Percentiles rank a stretch among this genome's conserved stretches.
phyloP scores from a whole-genome alignment of 1,139 yeast species.

The Debaryomycetaceae sp. region DNA sequence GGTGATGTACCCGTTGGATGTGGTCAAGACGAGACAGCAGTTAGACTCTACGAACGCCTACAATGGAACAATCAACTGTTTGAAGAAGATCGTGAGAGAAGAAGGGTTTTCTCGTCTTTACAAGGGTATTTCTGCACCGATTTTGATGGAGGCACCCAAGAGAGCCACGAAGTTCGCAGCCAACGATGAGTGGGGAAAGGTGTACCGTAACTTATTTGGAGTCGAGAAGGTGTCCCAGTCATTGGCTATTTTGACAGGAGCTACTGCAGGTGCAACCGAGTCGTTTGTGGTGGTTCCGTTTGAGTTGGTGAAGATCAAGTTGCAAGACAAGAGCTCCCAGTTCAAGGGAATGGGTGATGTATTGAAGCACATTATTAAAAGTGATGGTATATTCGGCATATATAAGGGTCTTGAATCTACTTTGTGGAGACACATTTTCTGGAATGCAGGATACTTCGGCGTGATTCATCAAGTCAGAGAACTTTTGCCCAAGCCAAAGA shows the following conservation, averaged over 20 bases:
- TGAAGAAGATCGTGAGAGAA: constrained; percentile 73
- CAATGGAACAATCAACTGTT: constrained; percentile 79
- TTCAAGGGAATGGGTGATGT: constrained; percentile 88
- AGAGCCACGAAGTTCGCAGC: constrained; percentile 98
- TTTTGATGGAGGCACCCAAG: constrained; percentile 99
- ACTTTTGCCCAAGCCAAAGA: constrained; percentile 74
- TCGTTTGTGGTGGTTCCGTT: constrained; percentile 96
- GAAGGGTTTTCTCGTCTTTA: constrained; percentile 86
- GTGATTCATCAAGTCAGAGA: constrained; percentile 83
- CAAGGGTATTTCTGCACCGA: constrained; percentile 93
- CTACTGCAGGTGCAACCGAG: constrained; percentile 97
- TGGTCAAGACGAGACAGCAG: constrained; percentile 96
- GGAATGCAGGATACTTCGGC: constrained; percentile 99
- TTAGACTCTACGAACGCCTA: constrained; percentile 69
- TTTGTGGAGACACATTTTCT: constrained; percentile 90
- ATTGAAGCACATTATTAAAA: constrained; percentile 62
- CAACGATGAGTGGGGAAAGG: constrained; percentile 92
- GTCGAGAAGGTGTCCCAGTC: constrained; percentile 71
- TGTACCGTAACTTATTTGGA: constrained; percentile 74
- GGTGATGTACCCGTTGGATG: constrained; percentile 97
- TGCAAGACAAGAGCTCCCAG: constrained; percentile 83
- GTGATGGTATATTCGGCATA: constrained; percentile 78
- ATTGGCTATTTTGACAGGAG: constrained; percentile 88
- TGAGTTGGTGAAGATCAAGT: constrained; percentile 80
- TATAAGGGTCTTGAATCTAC: constrained; percentile 97